A percentile compares a stretch with the other conserved stretches of the same genome.
Evolutionary conservation across 2,329 filamentous ascomycete species (phyloP).

Genomic region (Orbilia brochopaga): DNA sequence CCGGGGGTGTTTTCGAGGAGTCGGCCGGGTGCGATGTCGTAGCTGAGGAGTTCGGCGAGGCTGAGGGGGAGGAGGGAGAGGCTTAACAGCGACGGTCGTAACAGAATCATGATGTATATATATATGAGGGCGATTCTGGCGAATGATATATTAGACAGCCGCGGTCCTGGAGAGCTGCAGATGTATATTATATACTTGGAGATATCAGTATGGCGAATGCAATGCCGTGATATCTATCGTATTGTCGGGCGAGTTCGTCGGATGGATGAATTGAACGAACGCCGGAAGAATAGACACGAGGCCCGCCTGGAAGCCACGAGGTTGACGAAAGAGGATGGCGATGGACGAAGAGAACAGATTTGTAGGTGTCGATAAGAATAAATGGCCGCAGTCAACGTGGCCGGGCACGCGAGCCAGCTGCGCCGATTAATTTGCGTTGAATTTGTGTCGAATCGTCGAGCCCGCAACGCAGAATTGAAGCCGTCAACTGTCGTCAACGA

Average conservation of each 20-base stretch:
- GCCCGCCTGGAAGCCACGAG: background rate
- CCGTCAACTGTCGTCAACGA: conserved; percentile 32
- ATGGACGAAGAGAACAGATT: background rate
- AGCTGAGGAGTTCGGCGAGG: conserved; percentile 30
- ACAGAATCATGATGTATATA: conserved; percentile 16
- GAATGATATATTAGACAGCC: background rate
- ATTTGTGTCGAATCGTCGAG: conserved; percentile 41
- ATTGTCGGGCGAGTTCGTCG: background rate
- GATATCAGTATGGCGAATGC: background rate
- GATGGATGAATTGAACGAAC: background rate
- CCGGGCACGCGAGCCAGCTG: conserved; percentile 4
- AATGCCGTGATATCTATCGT: too few species aligned
- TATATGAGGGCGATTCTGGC: background rate
- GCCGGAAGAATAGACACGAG: background rate
- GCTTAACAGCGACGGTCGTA: conserved; percentile 16
- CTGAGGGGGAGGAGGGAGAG: conserved; percentile 30
- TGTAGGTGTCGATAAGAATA: background rate
- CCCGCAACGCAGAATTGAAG: conserved; percentile 35
- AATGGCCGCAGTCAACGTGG: background rate
- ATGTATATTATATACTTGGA: background rate
- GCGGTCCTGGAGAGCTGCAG: background rate
- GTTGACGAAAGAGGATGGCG: background rate
- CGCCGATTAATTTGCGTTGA: conserved; percentile 51
- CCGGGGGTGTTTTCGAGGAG: conserved; percentile 12
- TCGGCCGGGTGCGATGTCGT: conserved; percentile 29